These are phyloP conservation scores for Calonectria hawksworthii DNA, from an alignment of 2,329 filamentous ascomycete genomes.

Conservation along the genomic window DNA sequence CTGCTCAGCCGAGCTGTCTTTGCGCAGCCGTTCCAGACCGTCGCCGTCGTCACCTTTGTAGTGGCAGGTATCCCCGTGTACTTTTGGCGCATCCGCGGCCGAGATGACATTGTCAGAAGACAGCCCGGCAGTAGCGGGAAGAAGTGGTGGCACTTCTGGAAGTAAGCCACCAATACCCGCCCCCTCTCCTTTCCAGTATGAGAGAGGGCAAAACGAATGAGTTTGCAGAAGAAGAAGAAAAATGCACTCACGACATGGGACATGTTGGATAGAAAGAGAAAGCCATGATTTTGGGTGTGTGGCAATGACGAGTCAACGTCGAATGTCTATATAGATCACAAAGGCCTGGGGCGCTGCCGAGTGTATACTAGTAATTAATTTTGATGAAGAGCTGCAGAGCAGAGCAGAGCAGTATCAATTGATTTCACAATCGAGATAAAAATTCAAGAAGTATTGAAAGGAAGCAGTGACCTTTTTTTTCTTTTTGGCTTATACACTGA, in stretches of 20 bases:
- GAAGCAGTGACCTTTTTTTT: too few species aligned
- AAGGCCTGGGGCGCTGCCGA: slow-evolving; percentile 1
- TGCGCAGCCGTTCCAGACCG: slow-evolving; percentile 89
- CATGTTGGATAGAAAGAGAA: not conserved
- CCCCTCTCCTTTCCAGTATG: not conserved
- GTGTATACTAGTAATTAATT: slow-evolving; percentile 11
- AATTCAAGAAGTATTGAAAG: not conserved
- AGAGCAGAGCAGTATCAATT: not conserved
- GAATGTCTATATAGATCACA: slow-evolving; percentile 7
- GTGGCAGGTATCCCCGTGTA: slow-evolving; percentile 88
- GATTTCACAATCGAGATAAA: not conserved
- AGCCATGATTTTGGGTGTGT: not conserved
- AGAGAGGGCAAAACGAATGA: not conserved
- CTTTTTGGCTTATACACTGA: not conserved
- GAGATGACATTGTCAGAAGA: slow-evolving; percentile 65
- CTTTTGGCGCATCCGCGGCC: slow-evolving; percentile 84
- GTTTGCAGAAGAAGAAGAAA: not conserved
- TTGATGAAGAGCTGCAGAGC: not conserved
- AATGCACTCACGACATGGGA: not conserved
- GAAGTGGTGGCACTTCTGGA: slow-evolving; percentile 75
- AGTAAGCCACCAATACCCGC: slow-evolving; percentile 36
- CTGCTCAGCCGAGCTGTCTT: slow-evolving; percentile 90
- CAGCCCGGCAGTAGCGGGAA: slow-evolving; percentile 47
- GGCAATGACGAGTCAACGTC: slow-evolving; percentile 13
- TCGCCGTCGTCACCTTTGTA: slow-evolving; percentile 89